Evolutionary conservation across 1,139 yeast species (phyloP).

Genomic region (Protomyces macrosporus): DNA sequence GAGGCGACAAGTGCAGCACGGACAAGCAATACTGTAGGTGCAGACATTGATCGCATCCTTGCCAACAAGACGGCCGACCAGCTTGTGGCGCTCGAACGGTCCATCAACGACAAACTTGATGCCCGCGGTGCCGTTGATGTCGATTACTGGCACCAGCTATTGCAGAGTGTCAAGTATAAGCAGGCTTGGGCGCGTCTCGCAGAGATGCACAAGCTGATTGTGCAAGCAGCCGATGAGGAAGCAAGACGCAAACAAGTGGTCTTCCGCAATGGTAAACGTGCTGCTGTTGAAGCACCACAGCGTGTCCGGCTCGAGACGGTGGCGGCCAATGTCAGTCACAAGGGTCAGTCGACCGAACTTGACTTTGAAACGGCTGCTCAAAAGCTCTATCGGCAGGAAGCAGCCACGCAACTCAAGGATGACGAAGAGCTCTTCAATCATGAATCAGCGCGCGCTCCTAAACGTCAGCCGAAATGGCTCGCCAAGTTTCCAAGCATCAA

Average conservation of each 20-base stretch:
- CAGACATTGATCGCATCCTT: constrained; percentile 37
- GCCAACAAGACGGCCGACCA: constrained; percentile 35
- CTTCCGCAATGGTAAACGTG: constrained; percentile 8
- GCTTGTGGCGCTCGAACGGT: constrained; percentile 34
- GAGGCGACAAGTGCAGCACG: constrained; percentile 25
- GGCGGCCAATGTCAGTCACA: neutral
- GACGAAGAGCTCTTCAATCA: constrained; percentile 34
- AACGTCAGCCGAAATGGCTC: constrained; percentile 14
- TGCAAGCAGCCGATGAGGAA: constrained; percentile 31
- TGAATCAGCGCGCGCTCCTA: constrained; percentile 30
- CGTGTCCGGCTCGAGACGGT: constrained; percentile 1
- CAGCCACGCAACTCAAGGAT: constrained; percentile 29
- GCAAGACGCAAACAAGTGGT: constrained; percentile 13
- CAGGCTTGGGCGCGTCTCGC: constrained; percentile 34
- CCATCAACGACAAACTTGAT: constrained; percentile 34
- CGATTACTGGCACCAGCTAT: constrained; percentile 39
- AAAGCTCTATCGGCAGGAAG: constrained; percentile 30
- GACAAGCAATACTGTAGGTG: constrained; percentile 34
- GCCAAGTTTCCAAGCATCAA: constrained; percentile 14
- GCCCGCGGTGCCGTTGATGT: constrained; percentile 35
- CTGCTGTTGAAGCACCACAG: constrained; percentile 8
- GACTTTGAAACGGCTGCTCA: constrained; percentile 22
- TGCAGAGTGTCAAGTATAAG: constrained; percentile 34
- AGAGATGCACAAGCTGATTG: constrained; percentile 30
- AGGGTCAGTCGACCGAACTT: constrained; percentile 4